phyloP scores from a whole-genome alignment of 2,329 filamentous ascomycete genomes.

The Cladorrhinum sp. region DNA sequence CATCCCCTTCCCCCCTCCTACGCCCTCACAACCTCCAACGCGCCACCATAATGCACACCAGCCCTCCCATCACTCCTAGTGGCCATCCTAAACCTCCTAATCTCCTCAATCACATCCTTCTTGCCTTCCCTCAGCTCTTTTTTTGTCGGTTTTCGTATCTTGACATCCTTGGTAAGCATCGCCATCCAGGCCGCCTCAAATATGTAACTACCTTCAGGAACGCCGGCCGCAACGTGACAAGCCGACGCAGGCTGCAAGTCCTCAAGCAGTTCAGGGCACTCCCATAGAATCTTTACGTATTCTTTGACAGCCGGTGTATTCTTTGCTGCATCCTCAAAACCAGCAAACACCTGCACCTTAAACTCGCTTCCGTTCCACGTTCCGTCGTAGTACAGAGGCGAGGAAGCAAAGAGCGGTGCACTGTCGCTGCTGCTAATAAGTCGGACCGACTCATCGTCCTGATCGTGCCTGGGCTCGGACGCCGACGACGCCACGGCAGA shows the following conservation, averaged over 20 bases:
- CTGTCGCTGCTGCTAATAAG: conserved; percentile 8
- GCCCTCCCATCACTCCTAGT: conserved; percentile 20
- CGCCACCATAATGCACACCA: conserved; percentile 36
- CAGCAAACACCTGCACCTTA: conserved; percentile 47
- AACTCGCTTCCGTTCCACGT: conserved; percentile 26
- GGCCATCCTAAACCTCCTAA: conserved; percentile 6
- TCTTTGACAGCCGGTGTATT: conserved; percentile 38
- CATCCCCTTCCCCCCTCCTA: not conserved
- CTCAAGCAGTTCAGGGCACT: conserved; percentile 35
- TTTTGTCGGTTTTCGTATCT: conserved; percentile 26
- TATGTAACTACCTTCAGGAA: conserved; percentile 43
- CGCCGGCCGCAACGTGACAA: conserved; percentile 48
- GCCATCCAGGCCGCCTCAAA: conserved; percentile 53
- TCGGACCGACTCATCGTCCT: conserved; percentile 22
- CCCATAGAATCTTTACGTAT: conserved; percentile 45
- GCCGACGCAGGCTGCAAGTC: conserved; percentile 46
- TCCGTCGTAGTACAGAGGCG: not conserved
- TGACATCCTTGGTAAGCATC: conserved; percentile 32
- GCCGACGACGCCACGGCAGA: not conserved
- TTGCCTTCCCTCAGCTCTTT: conserved; percentile 33
- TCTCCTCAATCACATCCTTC: conserved; percentile 4
- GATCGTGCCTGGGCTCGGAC: not conserved
- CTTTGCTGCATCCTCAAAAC: conserved; percentile 31
- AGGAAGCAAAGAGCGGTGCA: conserved; percentile 24
- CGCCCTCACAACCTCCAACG: conserved; percentile 33